These are phyloP conservation scores for Populus hybrid DNA, from an alignment of 441 rosid genomes.

Conservation along the genomic window DNA sequence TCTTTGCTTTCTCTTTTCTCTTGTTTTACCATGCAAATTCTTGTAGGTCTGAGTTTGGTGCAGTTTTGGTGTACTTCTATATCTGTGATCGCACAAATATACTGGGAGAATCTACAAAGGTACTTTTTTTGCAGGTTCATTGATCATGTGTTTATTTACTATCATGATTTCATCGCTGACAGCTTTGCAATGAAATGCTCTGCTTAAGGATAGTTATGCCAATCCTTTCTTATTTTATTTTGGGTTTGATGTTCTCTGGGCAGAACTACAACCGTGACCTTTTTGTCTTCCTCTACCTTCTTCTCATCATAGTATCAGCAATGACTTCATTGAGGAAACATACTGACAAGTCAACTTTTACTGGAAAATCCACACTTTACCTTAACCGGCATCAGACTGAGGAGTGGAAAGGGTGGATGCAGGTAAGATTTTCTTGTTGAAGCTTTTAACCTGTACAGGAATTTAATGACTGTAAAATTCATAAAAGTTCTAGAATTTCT, in stretches of 20 bases:
- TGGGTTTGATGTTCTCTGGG: slow-evolving; percentile 26
- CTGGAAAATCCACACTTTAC: slow-evolving; percentile 74
- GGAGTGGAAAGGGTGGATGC: slow-evolving; percentile 99
- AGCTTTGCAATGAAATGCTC: background rate
- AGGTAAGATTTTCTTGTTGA: slow-evolving; percentile 52
- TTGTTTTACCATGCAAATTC: slow-evolving; percentile 17
- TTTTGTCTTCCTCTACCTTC: slow-evolving; percentile 85
- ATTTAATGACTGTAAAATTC: too few relatives aligned
- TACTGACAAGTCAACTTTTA: slow-evolving; percentile 68
- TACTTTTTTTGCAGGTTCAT: slow-evolving; percentile 20
- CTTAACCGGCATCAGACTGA: slow-evolving; percentile 97
- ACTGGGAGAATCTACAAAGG: slow-evolving; percentile 80
- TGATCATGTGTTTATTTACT: background rate
- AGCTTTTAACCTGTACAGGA: background rate
- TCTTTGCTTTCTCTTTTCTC: background rate
- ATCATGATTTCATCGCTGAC: slow-evolving; percentile 9
- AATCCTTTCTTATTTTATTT: slow-evolving; percentile 1
- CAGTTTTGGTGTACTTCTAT: slow-evolving; percentile 65
- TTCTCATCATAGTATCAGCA: slow-evolving; percentile 85
- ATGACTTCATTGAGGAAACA: slow-evolving; percentile 90
- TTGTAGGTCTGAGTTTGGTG: slow-evolving; percentile 88
- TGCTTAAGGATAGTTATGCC: background rate
- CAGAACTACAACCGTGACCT: slow-evolving; percentile 94
- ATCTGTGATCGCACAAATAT: slow-evolving; percentile 73
- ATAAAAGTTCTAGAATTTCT: too few relatives aligned